phyloP scores from a whole-genome alignment of 1,284 basidiomycete species.

The Kalmanozyma brasiliensis region DNA sequence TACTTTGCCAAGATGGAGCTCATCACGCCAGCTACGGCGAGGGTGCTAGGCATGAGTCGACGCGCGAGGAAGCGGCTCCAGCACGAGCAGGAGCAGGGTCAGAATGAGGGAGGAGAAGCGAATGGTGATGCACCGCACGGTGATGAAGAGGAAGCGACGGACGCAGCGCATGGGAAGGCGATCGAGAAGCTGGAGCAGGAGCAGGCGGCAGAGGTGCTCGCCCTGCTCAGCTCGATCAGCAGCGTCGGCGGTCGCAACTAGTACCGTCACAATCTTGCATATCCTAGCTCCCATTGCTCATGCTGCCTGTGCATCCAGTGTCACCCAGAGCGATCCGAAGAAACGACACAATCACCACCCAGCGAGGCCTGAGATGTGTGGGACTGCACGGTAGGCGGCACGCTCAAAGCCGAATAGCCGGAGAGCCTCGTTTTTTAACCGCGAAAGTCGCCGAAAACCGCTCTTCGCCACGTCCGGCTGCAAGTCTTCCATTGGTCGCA shows the following conservation, averaged over 20 bases:
- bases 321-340: no score
- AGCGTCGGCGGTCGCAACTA: conserved; percentile 36
- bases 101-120: conserved; percentile 1
- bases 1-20: conserved; percentile 43
- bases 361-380: no score
- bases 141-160: neutral
- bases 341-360: no score
- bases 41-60: conserved; percentile 24
- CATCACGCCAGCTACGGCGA: conserved; percentile 23
- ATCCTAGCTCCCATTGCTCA: no score
- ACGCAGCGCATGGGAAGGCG: conserved; percentile 6
- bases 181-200: conserved; percentile 33
- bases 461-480: neutral
- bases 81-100: conserved; percentile 11
- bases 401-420: conserved; percentile 16
- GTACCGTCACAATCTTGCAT: neutral
- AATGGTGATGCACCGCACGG: neutral
- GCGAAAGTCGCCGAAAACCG: neutral
- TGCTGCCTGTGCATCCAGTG: no score
- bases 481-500: no score
- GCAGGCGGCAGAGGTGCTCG: conserved; percentile 23
- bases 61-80: conserved; percentile 24
- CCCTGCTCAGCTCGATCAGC: conserved; percentile 29
- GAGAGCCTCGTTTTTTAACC: neutral
- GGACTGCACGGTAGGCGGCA: no score